Evolutionary conservation across 805 yeast genomes (phyloP).

Genomic region (Cyberlindnera maritima): DNA sequence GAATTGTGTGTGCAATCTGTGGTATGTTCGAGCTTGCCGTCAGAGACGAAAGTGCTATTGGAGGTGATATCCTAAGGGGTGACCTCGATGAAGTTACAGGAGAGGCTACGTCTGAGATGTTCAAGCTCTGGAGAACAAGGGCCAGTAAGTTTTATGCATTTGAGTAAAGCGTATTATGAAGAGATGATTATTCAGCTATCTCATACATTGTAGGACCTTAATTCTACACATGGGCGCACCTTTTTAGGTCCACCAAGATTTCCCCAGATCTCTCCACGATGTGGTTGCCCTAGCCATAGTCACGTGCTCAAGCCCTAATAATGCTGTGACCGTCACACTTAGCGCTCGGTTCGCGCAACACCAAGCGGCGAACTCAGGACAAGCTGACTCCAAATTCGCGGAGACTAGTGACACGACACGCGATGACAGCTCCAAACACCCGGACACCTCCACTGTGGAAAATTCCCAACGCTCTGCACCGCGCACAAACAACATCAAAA

Average conservation of each 20-base stretch:
- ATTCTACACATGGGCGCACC: too few relatives aligned
- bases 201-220: too few relatives aligned
- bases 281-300: neutral
- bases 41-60: slow-evolving; percentile 11
- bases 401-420: slow-evolving; percentile 3
- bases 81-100: neutral
- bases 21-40: slow-evolving; percentile 29
- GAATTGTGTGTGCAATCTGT: slow-evolving; percentile 35
- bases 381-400: neutral
- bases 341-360: slow-evolving; percentile 8
- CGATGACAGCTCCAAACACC: slow-evolving; percentile 16
- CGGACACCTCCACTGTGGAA: slow-evolving; percentile 13
- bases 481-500: slow-evolving; percentile 17
- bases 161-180: slow-evolving; percentile 25
- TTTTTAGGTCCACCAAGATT: neutral
- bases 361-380: neutral
- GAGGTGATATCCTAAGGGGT: slow-evolving; percentile 16
- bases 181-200: neutral
- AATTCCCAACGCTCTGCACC: slow-evolving; percentile 10
- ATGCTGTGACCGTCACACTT: slow-evolving; percentile 5
- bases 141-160: slow-evolving; percentile 33
- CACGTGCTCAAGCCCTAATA: slow-evolving; percentile 3
- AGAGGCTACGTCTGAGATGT: slow-evolving; percentile 11
- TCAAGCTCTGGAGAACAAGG: slow-evolving; percentile 26
- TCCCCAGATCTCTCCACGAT: neutral